A percentile compares a stretch with the other conserved stretches of the same genome.
Conservation (phyloP, 495 filamentous ascomycete species). For the Lasiosphaeris hirsuta region DNA sequence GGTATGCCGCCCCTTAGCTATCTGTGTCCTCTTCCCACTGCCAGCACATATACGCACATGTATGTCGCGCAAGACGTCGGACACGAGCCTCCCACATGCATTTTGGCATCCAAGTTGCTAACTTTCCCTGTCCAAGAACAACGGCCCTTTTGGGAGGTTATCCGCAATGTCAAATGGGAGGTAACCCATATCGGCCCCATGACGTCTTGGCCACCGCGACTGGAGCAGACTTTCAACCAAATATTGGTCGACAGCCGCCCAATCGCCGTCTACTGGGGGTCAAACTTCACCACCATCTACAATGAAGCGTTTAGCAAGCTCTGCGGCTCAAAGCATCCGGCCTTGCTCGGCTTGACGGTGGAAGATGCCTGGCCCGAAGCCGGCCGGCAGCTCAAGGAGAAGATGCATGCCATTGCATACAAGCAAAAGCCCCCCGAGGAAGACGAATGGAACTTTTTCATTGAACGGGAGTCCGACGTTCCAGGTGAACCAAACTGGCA, state of each 20-base stretch:
- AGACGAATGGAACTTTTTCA: slow-evolving; percentile 39
- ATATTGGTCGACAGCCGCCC: slow-evolving; percentile 65
- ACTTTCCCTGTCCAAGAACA: slow-evolving; percentile 20
- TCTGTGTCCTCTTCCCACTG: no score
- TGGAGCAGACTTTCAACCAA: slow-evolving; percentile 57
- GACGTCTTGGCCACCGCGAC: slow-evolving; percentile 50
- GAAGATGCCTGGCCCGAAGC: slow-evolving; percentile 33
- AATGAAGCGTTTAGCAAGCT: slow-evolving; percentile 45
- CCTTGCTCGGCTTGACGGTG: slow-evolving; percentile 37
- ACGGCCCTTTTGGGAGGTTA: slow-evolving; percentile 31
- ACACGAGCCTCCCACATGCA: no score
- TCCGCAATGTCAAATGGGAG: slow-evolving; percentile 51
- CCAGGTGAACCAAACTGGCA: slow-evolving; percentile 41
- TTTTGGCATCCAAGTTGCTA: not conserved
- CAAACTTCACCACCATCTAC: slow-evolving; percentile 42
- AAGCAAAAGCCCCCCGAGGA: slow-evolving; percentile 25
- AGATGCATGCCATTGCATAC: slow-evolving; percentile 23
- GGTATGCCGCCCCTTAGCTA: slow-evolving; percentile 16
- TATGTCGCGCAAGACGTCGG: not conserved
- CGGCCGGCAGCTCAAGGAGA: slow-evolving; percentile 32
- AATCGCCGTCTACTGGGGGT: slow-evolving; percentile 51
- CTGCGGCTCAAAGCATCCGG: slow-evolving; percentile 35
- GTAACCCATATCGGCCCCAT: slow-evolving; percentile 59
- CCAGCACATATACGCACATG: not conserved
- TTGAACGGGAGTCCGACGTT: slow-evolving; percentile 40